A percentile compares a stretch with the other conserved stretches of the same genome.
Evolutionary conservation across 371 early-diverging fungal species (phyloP).

Genomic region (Mortierella sp.): DNA sequence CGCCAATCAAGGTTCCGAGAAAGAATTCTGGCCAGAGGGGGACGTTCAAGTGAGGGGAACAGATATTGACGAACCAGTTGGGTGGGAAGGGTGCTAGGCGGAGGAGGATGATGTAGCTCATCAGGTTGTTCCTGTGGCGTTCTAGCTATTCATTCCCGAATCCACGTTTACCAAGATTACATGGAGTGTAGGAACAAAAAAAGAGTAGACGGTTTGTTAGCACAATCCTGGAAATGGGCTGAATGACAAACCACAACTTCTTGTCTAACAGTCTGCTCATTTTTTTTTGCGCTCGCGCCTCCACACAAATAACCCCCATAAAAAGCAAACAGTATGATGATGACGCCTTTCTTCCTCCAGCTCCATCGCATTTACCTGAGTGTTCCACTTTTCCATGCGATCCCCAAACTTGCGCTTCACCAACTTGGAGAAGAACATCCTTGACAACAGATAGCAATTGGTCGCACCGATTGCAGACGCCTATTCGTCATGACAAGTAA

Average conservation of each 20-base stretch:
- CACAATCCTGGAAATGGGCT: background rate
- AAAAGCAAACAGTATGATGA: background rate
- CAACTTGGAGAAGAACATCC: slow-evolving; percentile 67
- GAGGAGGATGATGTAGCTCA: slow-evolving; percentile 75
- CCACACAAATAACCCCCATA: background rate
- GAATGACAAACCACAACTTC: background rate
- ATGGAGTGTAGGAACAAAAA: background rate
- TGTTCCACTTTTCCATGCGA: slow-evolving; percentile 71
- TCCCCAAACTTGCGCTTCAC: slow-evolving; percentile 68
- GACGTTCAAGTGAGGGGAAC: slow-evolving; percentile 73
- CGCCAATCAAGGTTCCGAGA: slow-evolving; percentile 60
- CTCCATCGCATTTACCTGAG: slow-evolving; percentile 59
- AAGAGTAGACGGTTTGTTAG: background rate
- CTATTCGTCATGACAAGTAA: slow-evolving; percentile 13
- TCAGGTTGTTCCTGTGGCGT: slow-evolving; percentile 70
- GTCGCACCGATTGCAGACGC: slow-evolving; percentile 72
- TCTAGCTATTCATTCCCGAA: slow-evolving; percentile 56
- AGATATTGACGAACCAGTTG: slow-evolving; percentile 76
- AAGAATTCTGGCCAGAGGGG: slow-evolving; percentile 70
- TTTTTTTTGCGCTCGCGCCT: background rate
- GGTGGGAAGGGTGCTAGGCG: slow-evolving; percentile 72
- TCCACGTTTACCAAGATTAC: background rate
- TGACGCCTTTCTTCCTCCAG: background rate
- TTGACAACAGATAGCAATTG: slow-evolving; percentile 70
- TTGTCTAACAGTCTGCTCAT: background rate